Conservation (phyloP, 139 green algal genomes). For the Tetraselmis striata region DNA sequence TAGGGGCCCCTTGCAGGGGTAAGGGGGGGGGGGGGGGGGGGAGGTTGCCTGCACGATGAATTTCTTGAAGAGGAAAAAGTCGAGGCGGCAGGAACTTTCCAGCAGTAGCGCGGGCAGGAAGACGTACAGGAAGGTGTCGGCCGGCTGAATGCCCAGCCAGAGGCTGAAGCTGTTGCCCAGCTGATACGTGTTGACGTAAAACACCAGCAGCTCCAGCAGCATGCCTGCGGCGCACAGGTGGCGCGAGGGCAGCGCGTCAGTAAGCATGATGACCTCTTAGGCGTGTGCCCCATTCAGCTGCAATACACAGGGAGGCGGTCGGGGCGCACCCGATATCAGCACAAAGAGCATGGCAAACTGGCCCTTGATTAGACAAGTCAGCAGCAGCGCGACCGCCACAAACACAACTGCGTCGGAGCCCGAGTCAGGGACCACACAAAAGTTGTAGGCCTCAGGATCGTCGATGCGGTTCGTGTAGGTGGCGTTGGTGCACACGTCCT, state of each 20-base stretch:
- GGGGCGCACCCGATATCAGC: slow-evolving; percentile 22
- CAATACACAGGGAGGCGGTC: not conserved
- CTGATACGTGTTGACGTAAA: slow-evolving; percentile 48
- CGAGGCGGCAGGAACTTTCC: slow-evolving; percentile 62
- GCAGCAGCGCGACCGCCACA: slow-evolving; percentile 32
- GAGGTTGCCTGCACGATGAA: not conserved
- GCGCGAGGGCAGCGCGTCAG: no score
- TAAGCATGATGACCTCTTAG: no score
- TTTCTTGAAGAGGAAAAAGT: slow-evolving; percentile 85
- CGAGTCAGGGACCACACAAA: slow-evolving; percentile 36
- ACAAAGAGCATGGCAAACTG: slow-evolving; percentile 34
- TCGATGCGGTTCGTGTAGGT: slow-evolving; percentile 34
- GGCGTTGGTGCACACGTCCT: slow-evolving; percentile 9
- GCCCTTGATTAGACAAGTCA: slow-evolving; percentile 21
- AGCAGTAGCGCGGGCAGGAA: slow-evolving; percentile 76
- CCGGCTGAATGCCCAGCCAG: slow-evolving; percentile 72
- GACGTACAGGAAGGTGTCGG: slow-evolving; percentile 77
- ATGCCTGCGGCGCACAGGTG: slow-evolving; percentile 48
- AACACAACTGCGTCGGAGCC: slow-evolving; percentile 50
- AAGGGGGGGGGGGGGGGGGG: no score
- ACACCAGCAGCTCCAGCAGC: slow-evolving; percentile 35
- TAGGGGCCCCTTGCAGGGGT: no score
- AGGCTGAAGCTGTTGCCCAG: slow-evolving; percentile 66
- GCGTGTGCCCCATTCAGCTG: slow-evolving; percentile 10
- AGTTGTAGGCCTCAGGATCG: slow-evolving; percentile 42